Evolutionary conservation across 495 filamentous ascomycete genomes (phyloP), one percentile per base, ranked within the genome.

Genomic region (Penicillium lagena): DNA sequence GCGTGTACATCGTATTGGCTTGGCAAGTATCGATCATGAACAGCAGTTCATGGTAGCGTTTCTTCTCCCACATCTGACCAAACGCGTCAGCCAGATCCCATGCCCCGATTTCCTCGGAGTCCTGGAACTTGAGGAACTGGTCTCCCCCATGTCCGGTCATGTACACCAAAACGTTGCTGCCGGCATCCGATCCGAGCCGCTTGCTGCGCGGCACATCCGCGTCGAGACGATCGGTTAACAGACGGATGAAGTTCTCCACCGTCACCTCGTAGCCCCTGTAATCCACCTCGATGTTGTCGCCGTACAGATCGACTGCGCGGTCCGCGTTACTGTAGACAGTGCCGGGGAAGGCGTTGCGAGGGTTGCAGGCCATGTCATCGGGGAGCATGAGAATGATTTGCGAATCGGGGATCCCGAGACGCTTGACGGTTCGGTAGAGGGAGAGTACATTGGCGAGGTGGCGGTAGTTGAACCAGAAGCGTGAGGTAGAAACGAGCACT

Each of bases 21-120:
- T 98, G 93, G 67, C 93, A 98, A 1, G 93, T 98, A 67, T 98
- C 93, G 68, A 98, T 97, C 93, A 98, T 98, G 73, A 98, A 98
- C 44, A 98, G 78, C 51, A 98, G 79, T 63, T 98, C 93, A 54
- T 97, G 88, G 44, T 76, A 90, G 68, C 93, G 78, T 71, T 90
- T 90, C 82, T 98, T 98, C 72, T 98, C 94, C 89, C 90, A 96
- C 93, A 98, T 98, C 77, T 98, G 93, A 65, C 91, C 91, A 63
- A 98, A 97, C 10, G 94, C 93, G 71, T 98, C 87, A 22, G 93
- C 93, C 40, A 98, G 68, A 72, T 98, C 93, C 67, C 91, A 96
- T 0, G 89, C 87, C 45, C 89, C 89, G 38, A 98, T 96, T 66
- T 98, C 93, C 69, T 98, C 93, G 22, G 89, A 85, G 50, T 98